Base-by-base conservation (phyloP, 1,139 yeast genomes). In the Geotrichum siamense region DNA sequence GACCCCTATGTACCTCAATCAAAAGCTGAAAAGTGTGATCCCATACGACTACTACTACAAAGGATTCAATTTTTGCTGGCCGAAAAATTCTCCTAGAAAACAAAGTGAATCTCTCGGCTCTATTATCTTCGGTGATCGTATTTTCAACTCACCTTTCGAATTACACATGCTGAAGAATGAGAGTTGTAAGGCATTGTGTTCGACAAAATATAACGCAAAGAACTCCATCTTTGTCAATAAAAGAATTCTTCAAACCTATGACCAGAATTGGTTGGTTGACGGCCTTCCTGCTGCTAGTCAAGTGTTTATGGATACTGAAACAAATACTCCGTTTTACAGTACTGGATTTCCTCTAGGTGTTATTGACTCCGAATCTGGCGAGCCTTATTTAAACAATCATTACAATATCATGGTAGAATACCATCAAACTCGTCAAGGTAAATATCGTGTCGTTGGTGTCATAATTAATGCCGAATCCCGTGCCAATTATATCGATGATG, bases 21-120 rank as follows among this genome's bases (percentile, higher is more conserved):
- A 31, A 27, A 27, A 40, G 17, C 40, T 53, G 27, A 48, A 50
- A 38, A 50, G 57, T 28, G 56, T 61, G 15, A 44, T 59, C 16
- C 55, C 62, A 12, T 56, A 55, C 61, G 96, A 89, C 62, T 86
- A 89, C 65, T 91, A 91, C 65, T 81, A 81, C 63, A 79, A 81
- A 32, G 78, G 78, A 51, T 81, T 93, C 59, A 86, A 82, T 59
- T 85, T 89, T 63, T 91, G 98, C 65, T 61, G 63, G 48, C 98
- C 97, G 0, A 61, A 66, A 41, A 80, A 72, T 26, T 65, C 63
- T 0, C 76, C 82, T 15, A 70, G 72, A 54, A 80, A 82, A 54
- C 95, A 86, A 62, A 78, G 86, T 55, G 97, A 89, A 65, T 82
- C 94, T 10, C 71, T 91, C 43, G 99, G 99, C 5, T 81, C 96